Evolutionary conservation across 2,329 filamentous ascomycete genomes (phyloP), one percentile per base, ranked within the genome.

Genomic region (Acrocalymma vagum): DNA sequence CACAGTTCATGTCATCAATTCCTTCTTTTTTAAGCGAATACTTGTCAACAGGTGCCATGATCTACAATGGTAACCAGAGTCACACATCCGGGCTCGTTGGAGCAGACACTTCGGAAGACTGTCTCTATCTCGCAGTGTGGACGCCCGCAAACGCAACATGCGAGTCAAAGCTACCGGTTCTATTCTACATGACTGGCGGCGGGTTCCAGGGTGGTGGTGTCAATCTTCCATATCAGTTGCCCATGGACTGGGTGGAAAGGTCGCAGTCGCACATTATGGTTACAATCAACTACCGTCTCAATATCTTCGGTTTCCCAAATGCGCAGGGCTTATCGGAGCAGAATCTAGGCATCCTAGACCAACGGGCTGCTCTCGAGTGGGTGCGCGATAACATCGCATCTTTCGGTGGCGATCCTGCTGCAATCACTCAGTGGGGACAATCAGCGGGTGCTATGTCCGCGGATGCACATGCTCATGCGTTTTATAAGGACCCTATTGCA

Each of bases 101-200:
- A 3, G 38, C 27, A 17, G 45, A 31, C 20, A 51, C 48, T 6
- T 53, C 49, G 3, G 72, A 76, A 47, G 75, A 78, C 50, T 78
- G 75, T 42, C 55, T 78, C 13, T 70, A 68, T 20, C 51, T 77
- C 5, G 71, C 71, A 15, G 55, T 78, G 14, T 78, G 73, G 73
- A 60, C 72, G 5, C 72, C 72, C 7, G 42, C 60, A 2, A 48
- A 55, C 2, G 58, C 58, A 3, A 48, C 48, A 3, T 11, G 25
- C 3, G 23, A n/a, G 4, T 13, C 49, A 40, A 15, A 60, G 0
- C 52, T 74, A 4, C 74, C 75, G 1, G 76, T 78, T 1, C 54
- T 72, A 1, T 66, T 78, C 14, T 78, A 73, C 56, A 63, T 78
- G 30, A 73, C 73, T 7, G 76, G 76, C 3, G 76, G 76, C 5